Conservation (phyloP, 768 basidiomycete species). For the Dioszegia hungarica region DNA sequence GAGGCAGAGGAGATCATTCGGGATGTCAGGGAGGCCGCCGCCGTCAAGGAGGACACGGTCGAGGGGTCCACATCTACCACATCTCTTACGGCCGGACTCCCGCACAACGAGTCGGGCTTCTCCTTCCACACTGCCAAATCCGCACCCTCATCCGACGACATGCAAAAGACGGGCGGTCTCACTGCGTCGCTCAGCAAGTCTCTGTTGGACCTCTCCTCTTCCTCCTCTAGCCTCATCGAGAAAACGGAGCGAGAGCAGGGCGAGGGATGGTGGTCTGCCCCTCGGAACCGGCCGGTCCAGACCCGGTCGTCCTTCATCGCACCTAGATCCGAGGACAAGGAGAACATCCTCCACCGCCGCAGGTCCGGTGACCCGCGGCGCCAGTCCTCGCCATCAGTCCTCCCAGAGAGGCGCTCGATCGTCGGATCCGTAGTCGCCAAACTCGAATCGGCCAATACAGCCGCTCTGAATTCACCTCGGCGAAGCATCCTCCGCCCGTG, state of each 20-base stretch:
- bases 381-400: background rate
- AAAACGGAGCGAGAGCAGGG: slow-evolving; percentile 25
- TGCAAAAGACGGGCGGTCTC: background rate
- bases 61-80: no score
- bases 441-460: background rate
- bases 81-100: background rate
- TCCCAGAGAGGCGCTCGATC: background rate
- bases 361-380: background rate
- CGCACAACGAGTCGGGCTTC: background rate
- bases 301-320: background rate
- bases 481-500: slow-evolving; percentile 3
- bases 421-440: background rate
- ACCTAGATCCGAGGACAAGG: no score
- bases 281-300: background rate
- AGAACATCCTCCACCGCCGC: no score
- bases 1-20: background rate
- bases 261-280: slow-evolving; percentile 34
- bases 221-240: slow-evolving; percentile 24
- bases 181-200: slow-evolving; percentile 16
- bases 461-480: slow-evolving; percentile 1
- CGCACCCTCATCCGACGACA: background rate
- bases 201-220: slow-evolving; percentile 13
- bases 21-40: background rate
- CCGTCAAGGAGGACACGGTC: no score
- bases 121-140: slow-evolving; percentile 5